These are phyloP conservation scores for Alopecurus myosuroides DNA, from an alignment of 176 grass and related monocot species.

Conservation along the genomic window DNA sequence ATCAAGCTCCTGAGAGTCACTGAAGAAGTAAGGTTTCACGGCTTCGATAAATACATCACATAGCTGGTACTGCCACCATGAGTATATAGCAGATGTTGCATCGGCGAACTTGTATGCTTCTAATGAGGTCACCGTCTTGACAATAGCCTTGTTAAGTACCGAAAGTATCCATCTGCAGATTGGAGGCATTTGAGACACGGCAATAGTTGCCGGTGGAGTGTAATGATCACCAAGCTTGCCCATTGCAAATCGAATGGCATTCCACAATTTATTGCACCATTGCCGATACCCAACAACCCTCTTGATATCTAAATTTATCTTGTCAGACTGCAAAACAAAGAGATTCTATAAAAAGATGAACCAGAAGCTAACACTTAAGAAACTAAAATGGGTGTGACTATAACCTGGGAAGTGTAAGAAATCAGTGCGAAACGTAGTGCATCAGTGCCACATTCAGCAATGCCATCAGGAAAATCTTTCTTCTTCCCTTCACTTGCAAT, in stretches of 20 bases:
- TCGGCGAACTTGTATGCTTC: conserved; percentile 86
- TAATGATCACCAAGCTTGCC: conserved; percentile 77
- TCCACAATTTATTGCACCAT: conserved; percentile 98
- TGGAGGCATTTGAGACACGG: conserved; percentile 49
- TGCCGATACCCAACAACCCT: conserved; percentile 77
- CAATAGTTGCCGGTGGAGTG: conserved; percentile 55
- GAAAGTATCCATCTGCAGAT: conserved; percentile 95
- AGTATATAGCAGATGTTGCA: conserved; percentile 85
- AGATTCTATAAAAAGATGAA: conserved; percentile 1
- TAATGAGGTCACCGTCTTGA: conserved; percentile 71
- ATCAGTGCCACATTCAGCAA: conserved; percentile 89
- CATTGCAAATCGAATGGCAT: conserved; percentile 88
- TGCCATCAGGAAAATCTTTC: conserved; percentile 91
- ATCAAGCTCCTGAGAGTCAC: conserved; percentile 58
- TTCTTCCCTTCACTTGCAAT: conserved; percentile 60
- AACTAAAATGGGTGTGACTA: conserved; percentile 12
- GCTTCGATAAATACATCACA: conserved; percentile 94
- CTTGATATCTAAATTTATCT: conserved; percentile 91
- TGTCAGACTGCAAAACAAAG: conserved; percentile 56
- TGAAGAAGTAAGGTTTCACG: conserved; percentile 81
- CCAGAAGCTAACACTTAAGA: conserved; percentile 3
- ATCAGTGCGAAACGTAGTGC: conserved; percentile 87
- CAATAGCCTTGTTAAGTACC: conserved; percentile 68
- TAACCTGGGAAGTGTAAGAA: conserved; percentile 77
- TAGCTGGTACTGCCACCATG: conserved; percentile 88